Conservation (phyloP, 345 rosid species). For the Camelina neglecta region DNA sequence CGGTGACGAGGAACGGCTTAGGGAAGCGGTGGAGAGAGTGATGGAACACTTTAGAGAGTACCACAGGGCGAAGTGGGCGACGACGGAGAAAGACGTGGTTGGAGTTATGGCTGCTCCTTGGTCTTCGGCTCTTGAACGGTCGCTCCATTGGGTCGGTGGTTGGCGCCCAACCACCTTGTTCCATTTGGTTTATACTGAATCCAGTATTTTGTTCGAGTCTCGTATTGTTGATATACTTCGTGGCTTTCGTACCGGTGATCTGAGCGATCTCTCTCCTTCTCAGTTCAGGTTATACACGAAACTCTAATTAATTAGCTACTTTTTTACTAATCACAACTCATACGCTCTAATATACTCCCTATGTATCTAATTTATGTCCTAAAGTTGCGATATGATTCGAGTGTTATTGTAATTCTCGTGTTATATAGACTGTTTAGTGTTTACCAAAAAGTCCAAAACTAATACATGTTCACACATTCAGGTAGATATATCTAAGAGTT, state of each 20-base stretch:
- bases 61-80: constrained; percentile 55
- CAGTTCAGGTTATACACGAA: constrained; percentile 62
- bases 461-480: neutral
- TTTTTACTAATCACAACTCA: constrained; percentile 11
- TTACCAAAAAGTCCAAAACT: neutral
- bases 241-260: constrained; percentile 71
- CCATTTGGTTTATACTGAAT: constrained; percentile 82
- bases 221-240: constrained; percentile 72
- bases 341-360: neutral
- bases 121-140: constrained; percentile 79
- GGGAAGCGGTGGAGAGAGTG: constrained; percentile 50
- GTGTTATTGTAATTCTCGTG: neutral
- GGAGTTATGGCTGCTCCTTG: constrained; percentile 68
- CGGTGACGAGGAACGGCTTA: constrained; percentile 39
- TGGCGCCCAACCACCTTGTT: constrained; percentile 85
- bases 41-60: constrained; percentile 65
- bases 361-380: neutral
- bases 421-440: constrained; percentile 1
- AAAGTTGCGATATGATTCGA: neutral
- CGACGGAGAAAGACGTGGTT: constrained; percentile 58
- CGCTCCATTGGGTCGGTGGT: constrained; percentile 83
- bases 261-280: constrained; percentile 76
- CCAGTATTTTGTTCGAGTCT: constrained; percentile 77
- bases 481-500: neutral
- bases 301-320: constrained; percentile 3